Conservation (phyloP, 1,139 yeast species). For the Geotrichum fermentans region DNA sequence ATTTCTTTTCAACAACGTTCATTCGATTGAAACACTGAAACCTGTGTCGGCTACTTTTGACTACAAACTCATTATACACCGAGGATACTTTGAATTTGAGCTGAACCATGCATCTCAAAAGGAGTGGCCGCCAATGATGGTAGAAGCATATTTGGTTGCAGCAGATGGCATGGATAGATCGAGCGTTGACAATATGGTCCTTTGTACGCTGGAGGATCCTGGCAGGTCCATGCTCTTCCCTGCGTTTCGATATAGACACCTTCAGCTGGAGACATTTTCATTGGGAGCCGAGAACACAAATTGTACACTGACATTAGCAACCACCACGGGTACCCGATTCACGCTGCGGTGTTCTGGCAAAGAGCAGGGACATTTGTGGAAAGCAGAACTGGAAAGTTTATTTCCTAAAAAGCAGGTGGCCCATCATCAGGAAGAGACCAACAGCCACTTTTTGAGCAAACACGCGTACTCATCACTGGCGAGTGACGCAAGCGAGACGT, state of each 20-base stretch:
- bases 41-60: slow-evolving; percentile 35
- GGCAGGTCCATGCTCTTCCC: slow-evolving; percentile 39
- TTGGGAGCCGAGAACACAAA: not conserved
- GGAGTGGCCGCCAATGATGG: slow-evolving; percentile 23
- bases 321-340: slow-evolving; percentile 13
- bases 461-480: not conserved
- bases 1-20: slow-evolving; percentile 33
- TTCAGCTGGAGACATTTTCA: slow-evolving; percentile 26
- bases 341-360: slow-evolving; percentile 3
- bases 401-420: not conserved
- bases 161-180: slow-evolving; percentile 19
- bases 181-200: slow-evolving; percentile 32
- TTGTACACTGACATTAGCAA: slow-evolving; percentile 8
- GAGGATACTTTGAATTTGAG: slow-evolving; percentile 36
- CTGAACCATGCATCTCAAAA: slow-evolving; percentile 28
- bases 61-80: slow-evolving; percentile 30
- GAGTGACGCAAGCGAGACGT: not conserved
- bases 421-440: not conserved
- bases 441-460: not conserved
- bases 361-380: slow-evolving; percentile 8
- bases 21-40: slow-evolving; percentile 30
- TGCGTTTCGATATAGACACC: slow-evolving; percentile 34
- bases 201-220: slow-evolving; percentile 37
- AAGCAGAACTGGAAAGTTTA: not conserved
- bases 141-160: slow-evolving; percentile 31